Conservation (phyloP, 108 stramenopile species). For the Nitzschia sp. region DNA sequence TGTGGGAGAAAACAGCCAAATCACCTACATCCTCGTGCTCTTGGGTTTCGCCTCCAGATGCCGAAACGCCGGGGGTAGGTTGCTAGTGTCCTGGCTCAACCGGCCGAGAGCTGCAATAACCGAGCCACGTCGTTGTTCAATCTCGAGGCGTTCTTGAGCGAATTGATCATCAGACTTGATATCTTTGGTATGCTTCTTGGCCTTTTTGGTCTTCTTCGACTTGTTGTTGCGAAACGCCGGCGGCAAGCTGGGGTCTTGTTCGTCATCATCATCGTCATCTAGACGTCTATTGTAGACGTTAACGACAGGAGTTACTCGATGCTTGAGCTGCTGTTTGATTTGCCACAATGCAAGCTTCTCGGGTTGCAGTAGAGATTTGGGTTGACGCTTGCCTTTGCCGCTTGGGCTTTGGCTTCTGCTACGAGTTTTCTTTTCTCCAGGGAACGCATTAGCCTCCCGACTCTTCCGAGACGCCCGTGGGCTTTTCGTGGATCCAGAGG, state of each 20-base stretch:
- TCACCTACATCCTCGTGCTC: no score
- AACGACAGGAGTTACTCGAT: slow-evolving; percentile 6
- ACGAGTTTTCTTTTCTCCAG: background rate
- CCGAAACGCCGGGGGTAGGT: slow-evolving; percentile 3
- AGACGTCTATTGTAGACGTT: slow-evolving; percentile 5
- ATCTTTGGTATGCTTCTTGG: background rate
- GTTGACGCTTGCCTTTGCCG: slow-evolving; percentile 4
- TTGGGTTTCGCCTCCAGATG: no score
- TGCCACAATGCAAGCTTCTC: slow-evolving; percentile 15
- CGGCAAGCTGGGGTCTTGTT: background rate
- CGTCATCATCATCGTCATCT: slow-evolving; percentile 16
- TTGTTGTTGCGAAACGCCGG: slow-evolving; percentile 1
- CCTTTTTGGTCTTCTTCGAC: background rate
- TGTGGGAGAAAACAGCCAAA: no score
- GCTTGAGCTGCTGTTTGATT: slow-evolving; percentile 12
- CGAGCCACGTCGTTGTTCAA: background rate
- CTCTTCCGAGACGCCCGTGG: no score
- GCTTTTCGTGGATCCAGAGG: no score
- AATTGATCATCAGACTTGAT: no score
- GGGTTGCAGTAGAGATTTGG: slow-evolving; percentile 7
- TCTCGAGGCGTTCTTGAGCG: background rate
- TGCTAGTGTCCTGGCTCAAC: background rate
- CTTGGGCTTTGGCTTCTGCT: slow-evolving; percentile 5
- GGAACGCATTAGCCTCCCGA: background rate
- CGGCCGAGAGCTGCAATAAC: background rate